Evolutionary conservation across 495 filamentous ascomycete genomes (phyloP).

Genomic region (Penicillium mononematosum): DNA sequence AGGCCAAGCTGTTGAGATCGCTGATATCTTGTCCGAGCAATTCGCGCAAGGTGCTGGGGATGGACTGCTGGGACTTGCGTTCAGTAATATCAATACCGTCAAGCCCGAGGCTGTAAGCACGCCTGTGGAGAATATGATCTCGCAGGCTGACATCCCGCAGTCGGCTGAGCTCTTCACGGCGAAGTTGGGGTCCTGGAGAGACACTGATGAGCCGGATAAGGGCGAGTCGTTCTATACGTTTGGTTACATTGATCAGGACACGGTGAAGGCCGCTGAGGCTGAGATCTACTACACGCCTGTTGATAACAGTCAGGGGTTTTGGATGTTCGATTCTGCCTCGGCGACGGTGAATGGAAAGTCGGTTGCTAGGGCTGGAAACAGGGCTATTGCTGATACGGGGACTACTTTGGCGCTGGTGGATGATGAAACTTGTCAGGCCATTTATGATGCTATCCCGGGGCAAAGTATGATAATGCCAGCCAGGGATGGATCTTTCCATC

Average conservation of each 20-base stretch:
- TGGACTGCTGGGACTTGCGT: conserved; percentile 73
- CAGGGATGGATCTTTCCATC: conserved; percentile 71
- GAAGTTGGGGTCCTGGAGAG: conserved; percentile 64
- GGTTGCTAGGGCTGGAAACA: conserved; percentile 59
- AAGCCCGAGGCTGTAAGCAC: conserved; percentile 58
- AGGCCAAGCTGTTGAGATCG: conserved; percentile 68
- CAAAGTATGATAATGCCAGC: conserved; percentile 58
- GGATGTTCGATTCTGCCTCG: conserved; percentile 64
- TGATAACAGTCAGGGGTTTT: conserved; percentile 71
- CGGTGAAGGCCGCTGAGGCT: conserved; percentile 53
- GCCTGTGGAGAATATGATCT: conserved; percentile 75
- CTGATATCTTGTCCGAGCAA: conserved; percentile 59
- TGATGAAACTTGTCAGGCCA: conserved; percentile 61
- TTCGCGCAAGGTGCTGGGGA: conserved; percentile 63
- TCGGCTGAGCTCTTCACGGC: conserved; percentile 69
- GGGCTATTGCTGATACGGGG: conserved; percentile 78
- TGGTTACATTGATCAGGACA: conserved; percentile 69
- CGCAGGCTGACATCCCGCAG: conserved; percentile 61
- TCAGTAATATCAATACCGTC: conserved; percentile 68
- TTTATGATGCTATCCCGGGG: conserved; percentile 71
- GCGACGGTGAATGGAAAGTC: conserved; percentile 60
- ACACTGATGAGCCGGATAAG: conserved; percentile 52
- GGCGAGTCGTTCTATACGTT: conserved; percentile 75
- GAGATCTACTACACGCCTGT: conserved; percentile 63
- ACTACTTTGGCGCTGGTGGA: conserved; percentile 71